phyloP scores from a whole-genome alignment of 2,329 filamentous ascomycete species.

The Epichloe coenophiala region DNA sequence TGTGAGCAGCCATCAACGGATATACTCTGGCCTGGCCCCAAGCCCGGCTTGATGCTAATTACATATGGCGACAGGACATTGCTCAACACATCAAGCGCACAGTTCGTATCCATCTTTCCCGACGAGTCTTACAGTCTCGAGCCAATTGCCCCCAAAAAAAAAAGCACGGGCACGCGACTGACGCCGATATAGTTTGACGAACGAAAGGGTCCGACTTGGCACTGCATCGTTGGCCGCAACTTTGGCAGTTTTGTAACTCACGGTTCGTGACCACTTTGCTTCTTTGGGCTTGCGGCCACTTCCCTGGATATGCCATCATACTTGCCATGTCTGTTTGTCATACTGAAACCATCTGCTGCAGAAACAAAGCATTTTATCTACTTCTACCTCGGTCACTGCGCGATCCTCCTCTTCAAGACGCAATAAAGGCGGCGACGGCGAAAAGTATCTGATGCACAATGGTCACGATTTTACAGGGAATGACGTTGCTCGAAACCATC shows the following conservation, averaged over 20 bases:
- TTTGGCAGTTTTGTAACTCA: constrained; percentile 99
- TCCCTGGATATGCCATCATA: not conserved
- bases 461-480: not conserved
- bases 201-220: constrained; percentile 95
- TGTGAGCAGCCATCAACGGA: constrained; percentile 3
- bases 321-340: not conserved
- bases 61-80: constrained; percentile 54
- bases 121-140: not conserved
- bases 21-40: not conserved
- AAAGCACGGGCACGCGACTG: not conserved
- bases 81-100: constrained; percentile 93
- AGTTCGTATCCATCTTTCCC: constrained; percentile 32
- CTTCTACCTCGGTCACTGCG: constrained; percentile 98
- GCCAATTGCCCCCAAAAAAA: not conserved
- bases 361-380: constrained; percentile 99
- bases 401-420: constrained; percentile 97
- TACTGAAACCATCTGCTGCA: constrained; percentile 23
- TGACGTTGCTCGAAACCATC: not conserved
- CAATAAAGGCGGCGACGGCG: constrained; percentile 42
- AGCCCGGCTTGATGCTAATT: constrained; percentile 7
- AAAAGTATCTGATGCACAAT: not conserved
- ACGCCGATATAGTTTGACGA: constrained; percentile 63
- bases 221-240: constrained; percentile 96
- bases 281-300: not conserved
- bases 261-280: constrained; percentile 40